Percentiles rank a stretch among this genome's conserved stretches.
These are phyloP conservation scores for Funneliformis geosporum DNA, from an alignment of 192 early-diverging fungal genomes.

Conservation along the genomic window DNA sequence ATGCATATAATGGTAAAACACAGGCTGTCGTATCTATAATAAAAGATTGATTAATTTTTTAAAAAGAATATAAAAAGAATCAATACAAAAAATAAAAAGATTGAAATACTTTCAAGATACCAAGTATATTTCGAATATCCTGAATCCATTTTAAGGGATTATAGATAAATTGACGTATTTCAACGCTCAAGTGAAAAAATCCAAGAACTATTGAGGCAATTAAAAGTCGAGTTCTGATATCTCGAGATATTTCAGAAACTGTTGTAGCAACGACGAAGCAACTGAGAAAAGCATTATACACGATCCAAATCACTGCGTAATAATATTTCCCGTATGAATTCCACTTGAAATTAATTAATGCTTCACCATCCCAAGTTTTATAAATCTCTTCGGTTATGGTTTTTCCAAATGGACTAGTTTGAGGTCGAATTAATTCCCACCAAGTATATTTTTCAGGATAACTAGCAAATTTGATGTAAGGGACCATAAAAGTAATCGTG, in stretches of 20 bases:
- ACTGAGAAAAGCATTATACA: neutral
- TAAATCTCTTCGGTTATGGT: neutral
- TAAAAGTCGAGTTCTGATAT: neutral
- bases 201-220: neutral
- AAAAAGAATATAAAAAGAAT: too few relatives aligned
- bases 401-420: neutral
- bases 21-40: neutral
- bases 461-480: neutral
- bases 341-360: conserved; percentile 18
- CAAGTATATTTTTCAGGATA: neutral
- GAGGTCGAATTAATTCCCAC: neutral
- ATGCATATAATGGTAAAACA: neutral
- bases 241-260: neutral
- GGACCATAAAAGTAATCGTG: neutral
- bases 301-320: neutral
- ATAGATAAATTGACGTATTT: conserved; percentile 10
- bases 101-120: neutral
- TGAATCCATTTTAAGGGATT: neutral
- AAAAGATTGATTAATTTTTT: too few relatives aligned
- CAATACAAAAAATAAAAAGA: neutral
- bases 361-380: conserved; percentile 13
- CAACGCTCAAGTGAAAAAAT: neutral
- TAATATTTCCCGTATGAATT: conserved; percentile 6
- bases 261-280: neutral
- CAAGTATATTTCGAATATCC: neutral